phyloP scores from a whole-genome alignment of 257 asterid genomes.

The Salvia rosmarinus region DNA sequence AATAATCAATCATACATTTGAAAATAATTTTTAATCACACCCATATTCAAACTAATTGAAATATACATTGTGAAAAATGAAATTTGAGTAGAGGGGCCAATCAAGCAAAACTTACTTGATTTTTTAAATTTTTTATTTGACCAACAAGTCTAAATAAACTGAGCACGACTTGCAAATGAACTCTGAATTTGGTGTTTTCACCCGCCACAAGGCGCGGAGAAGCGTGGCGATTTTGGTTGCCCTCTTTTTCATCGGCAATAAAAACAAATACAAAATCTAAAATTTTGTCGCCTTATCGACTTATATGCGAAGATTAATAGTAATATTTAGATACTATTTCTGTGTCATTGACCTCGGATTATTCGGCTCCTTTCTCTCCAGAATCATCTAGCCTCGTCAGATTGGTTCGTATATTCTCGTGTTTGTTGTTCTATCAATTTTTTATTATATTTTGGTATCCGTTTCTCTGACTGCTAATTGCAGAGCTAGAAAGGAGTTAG shows the following conservation, averaged over 20 bases:
- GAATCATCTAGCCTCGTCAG: constrained; percentile 39
- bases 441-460: background rate
- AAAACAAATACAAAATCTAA: constrained; percentile 20
- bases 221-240: constrained; percentile 25
- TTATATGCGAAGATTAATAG: background rate
- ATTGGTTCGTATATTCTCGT: constrained; percentile 31
- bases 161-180: too few relatives aligned
- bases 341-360: constrained; percentile 41
- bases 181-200: background rate
- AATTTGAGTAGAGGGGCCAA: too few relatives aligned
- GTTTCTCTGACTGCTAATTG: constrained; percentile 11
- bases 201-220: constrained; percentile 8
- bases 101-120: too few relatives aligned
- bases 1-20: too few relatives aligned
- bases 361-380: constrained; percentile 39
- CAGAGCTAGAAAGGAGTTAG: background rate
- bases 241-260: constrained; percentile 15
- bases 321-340: constrained; percentile 26
- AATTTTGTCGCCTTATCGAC: constrained; percentile 7
- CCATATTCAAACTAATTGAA: background rate
- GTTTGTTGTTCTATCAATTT: background rate
- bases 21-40: too few relatives aligned
- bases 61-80: too few relatives aligned
- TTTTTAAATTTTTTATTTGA: too few relatives aligned
- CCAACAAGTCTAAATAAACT: too few relatives aligned